A percentile compares a stretch with the other conserved stretches of the same genome.
These are phyloP conservation scores for Rosa lucieae DNA, from an alignment of 306 rosid species.

Conservation along the genomic window DNA sequence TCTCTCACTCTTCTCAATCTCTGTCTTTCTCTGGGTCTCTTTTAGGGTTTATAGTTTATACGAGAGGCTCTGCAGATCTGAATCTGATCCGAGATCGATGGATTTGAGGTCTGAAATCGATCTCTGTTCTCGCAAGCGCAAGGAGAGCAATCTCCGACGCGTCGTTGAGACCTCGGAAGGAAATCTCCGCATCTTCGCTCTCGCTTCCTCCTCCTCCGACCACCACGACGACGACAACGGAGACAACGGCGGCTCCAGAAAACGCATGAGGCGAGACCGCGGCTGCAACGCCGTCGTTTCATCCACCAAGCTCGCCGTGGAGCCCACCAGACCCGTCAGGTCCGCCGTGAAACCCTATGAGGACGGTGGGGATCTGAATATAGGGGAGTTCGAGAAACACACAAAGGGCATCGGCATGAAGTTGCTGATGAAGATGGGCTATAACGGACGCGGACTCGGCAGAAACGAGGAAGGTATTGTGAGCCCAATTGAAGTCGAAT, in stretches of 20 bases:
- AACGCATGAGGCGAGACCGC: neutral
- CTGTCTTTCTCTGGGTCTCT: no score
- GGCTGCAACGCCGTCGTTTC: neutral
- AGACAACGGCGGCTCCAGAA: neutral
- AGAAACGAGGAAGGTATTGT: neutral
- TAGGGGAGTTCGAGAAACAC: neutral
- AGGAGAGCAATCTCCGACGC: neutral
- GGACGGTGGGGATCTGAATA: neutral
- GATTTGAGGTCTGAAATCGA: neutral
- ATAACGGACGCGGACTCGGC: neutral
- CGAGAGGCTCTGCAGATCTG: no score
- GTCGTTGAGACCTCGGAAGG: neutral
- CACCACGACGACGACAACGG: neutral
- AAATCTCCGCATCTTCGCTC: neutral
- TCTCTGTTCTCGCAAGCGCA: neutral
- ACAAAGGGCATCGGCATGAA: neutral
- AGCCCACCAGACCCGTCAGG: neutral
- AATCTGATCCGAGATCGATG: neutral
- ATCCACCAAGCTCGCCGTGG: neutral
- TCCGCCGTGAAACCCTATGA: neutral
- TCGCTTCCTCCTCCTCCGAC: neutral
- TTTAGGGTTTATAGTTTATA: no score
- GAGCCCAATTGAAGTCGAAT: neutral
- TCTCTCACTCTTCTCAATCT: no score
- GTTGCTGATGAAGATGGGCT: neutral